A percentile compares a stretch with the other conserved stretches of the same genome.
phyloP scores from a whole-genome alignment of 2,329 filamentous ascomycete species.

The Fonsecaea multimorphosa region DNA sequence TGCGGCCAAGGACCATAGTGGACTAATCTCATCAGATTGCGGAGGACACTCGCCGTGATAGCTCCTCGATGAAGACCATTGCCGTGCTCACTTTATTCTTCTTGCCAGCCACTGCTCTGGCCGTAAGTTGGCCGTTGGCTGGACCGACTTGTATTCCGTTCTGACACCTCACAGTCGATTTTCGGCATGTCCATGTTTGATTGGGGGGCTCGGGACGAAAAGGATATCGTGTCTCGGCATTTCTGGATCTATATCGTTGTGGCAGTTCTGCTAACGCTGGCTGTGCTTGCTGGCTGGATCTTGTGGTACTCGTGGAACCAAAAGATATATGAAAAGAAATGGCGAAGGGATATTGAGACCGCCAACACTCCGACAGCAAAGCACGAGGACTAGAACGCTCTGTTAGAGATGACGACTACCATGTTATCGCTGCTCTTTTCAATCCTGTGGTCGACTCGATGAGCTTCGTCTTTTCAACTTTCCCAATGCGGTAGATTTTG shows the following conservation, averaged over 20 bases:
- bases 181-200: not conserved
- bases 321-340: too few relatives aligned
- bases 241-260: not conserved
- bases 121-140: not conserved
- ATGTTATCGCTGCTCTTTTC: too few relatives aligned
- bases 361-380: too few relatives aligned
- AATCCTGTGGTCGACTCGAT: too few relatives aligned
- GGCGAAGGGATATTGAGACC: too few relatives aligned
- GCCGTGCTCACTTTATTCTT: not conserved
- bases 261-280: not conserved
- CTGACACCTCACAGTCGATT: not conserved
- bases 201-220: not conserved
- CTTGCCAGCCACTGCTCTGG: not conserved
- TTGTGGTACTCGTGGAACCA: too few relatives aligned
- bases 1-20: not conserved
- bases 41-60: not conserved
- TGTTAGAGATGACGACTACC: too few relatives aligned
- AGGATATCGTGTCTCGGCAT: not conserved
- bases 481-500: slow-evolving; percentile 9
- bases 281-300: too few relatives aligned
- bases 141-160: too few relatives aligned
- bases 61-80: not conserved
- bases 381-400: too few relatives aligned
- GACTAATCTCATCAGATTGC: not conserved
- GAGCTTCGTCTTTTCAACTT: not conserved